Conservation (phyloP, 2,329 filamentous ascomycete species). For the Immersiporthe knoxdaviesiana region DNA sequence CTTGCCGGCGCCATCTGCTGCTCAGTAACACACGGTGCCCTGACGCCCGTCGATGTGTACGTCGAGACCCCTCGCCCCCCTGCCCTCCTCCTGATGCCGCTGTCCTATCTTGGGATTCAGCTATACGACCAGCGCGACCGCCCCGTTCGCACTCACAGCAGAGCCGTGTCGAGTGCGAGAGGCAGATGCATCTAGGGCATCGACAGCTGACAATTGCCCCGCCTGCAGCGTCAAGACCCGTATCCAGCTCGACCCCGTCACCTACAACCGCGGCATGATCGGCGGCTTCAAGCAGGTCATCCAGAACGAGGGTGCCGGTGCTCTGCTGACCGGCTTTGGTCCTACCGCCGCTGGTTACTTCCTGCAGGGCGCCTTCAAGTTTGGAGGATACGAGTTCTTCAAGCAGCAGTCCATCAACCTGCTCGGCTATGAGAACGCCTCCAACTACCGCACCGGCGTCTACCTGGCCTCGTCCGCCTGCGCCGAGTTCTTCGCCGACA, state of each 20-base stretch:
- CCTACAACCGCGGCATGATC: constrained; percentile 87
- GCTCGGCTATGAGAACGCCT: constrained; percentile 76
- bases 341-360: constrained; percentile 90
- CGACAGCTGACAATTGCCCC: constrained; percentile 7
- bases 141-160: not conserved
- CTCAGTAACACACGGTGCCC: constrained; percentile 93
- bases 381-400: constrained; percentile 95
- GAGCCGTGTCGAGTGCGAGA: not conserved
- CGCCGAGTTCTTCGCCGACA: constrained; percentile 73
- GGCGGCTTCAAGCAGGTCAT: constrained; percentile 87
- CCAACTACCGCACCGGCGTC: constrained; percentile 78
- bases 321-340: constrained; percentile 82
- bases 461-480: constrained; percentile 73
- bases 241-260: constrained; percentile 88
- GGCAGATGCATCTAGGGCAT: constrained; percentile 17
- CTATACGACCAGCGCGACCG: constrained; percentile 16
- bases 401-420: constrained; percentile 86
- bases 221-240: constrained; percentile 83
- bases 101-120: constrained; percentile 3
- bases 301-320: constrained; percentile 80
- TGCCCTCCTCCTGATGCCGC: not conserved
- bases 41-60: constrained; percentile 99
- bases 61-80: constrained; percentile 46
- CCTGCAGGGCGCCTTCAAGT: constrained; percentile 92
- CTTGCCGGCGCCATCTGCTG: constrained; percentile 98